These are phyloP conservation scores for Claviceps pusilla DNA, from an alignment of 2,329 filamentous ascomycete species.

Conservation along the genomic window DNA sequence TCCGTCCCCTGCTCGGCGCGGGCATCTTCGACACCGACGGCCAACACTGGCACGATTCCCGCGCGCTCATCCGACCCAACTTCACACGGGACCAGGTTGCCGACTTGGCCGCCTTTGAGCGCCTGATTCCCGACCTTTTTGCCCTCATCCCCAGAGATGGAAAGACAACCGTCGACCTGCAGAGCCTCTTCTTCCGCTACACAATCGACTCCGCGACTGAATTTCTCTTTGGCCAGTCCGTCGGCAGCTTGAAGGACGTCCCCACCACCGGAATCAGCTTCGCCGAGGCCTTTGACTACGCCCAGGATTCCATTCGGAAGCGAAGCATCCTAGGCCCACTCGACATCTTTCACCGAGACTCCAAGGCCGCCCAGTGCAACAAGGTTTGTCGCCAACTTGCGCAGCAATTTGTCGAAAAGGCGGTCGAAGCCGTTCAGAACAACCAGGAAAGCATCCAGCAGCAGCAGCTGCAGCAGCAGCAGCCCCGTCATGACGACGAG, in stretches of 20 bases:
- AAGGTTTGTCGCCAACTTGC: slow-evolving; percentile 5
- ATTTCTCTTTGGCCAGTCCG: slow-evolving; percentile 48
- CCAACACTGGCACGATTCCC: slow-evolving; percentile 20
- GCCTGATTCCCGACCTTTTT: slow-evolving; percentile 12
- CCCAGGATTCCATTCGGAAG: slow-evolving; percentile 11
- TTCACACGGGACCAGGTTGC: slow-evolving; percentile 28
- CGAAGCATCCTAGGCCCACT: slow-evolving; percentile 30
- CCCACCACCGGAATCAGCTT: slow-evolving; percentile 11
- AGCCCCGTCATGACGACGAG: no score
- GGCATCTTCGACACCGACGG: slow-evolving; percentile 14
- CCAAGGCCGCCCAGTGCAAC: slow-evolving; percentile 51
- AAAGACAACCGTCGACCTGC: slow-evolving; percentile 25
- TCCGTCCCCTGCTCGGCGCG: slow-evolving; percentile 27
- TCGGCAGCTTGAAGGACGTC: slow-evolving; percentile 15
- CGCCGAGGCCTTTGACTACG: slow-evolving; percentile 9
- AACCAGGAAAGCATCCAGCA: slow-evolving; percentile 22
- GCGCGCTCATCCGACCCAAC: slow-evolving; percentile 24
- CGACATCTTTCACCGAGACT: slow-evolving; percentile 41
- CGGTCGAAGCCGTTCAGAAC: slow-evolving; percentile 32
- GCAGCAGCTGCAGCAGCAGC: no score
- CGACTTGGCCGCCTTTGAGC: slow-evolving; percentile 23
- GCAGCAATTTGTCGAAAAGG: slow-evolving; percentile 47
- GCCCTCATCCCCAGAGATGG: slow-evolving; percentile 18
- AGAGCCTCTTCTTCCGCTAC: slow-evolving; percentile 32
- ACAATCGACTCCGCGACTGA: slow-evolving; percentile 34